Conservation (phyloP, 805 yeast species). For the Metschnikowia matae region DNA sequence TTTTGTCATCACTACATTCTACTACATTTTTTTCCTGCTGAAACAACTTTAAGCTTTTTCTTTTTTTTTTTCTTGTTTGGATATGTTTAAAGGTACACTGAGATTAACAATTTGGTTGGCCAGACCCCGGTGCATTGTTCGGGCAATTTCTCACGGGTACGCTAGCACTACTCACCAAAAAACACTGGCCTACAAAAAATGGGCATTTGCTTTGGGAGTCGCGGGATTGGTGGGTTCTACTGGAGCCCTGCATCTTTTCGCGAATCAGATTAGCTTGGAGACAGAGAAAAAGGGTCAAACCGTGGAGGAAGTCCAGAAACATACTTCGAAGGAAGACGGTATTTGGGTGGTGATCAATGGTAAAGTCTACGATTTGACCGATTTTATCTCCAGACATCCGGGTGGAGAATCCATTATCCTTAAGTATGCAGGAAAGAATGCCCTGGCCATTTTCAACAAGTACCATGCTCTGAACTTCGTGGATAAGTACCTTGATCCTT, state of each 20-base stretch:
- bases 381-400: conserved; percentile 43
- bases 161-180: background rate
- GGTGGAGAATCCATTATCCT: conserved; percentile 39
- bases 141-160: background rate
- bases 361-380: conserved; percentile 32
- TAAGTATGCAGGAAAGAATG: conserved; percentile 52
- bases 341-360: conserved; percentile 34
- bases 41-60: no score
- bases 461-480: conserved; percentile 32
- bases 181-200: background rate
- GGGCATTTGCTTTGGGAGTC: background rate
- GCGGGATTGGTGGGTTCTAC: conserved; percentile 2
- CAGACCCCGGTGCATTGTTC: background rate
- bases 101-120: background rate
- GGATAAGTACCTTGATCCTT: conserved; percentile 18
- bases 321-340: conserved; percentile 9
- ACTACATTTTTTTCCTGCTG: no score
- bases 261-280: conserved; percentile 4
- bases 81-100: background rate
- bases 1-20: no score
- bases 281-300: conserved; percentile 10
- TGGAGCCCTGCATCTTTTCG: background rate
- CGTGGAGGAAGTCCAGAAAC: conserved; percentile 14
- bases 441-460: conserved; percentile 36
- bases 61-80: no score